Percentiles rank a stretch among this genome's conserved stretches.
Evolutionary conservation across 2,329 filamentous ascomycete species (phyloP).

Genomic region (Xenoacremonium recifei): DNA sequence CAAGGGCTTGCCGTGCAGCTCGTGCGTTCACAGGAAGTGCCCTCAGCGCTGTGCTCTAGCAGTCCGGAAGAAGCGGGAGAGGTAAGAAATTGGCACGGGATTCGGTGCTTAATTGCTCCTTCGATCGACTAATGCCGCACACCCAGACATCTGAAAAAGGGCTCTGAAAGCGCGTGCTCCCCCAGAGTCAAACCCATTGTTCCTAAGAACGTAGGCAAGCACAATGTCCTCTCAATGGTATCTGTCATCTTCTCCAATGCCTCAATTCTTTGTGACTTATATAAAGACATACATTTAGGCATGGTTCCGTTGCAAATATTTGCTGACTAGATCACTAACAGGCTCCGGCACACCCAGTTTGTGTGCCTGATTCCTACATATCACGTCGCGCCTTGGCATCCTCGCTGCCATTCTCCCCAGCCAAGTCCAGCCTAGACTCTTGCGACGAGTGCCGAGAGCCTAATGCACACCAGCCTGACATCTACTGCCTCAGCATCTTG

Average conservation of each 20-base stretch:
- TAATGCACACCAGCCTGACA: slow-evolving; percentile 4
- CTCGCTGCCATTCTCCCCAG: too few relatives aligned
- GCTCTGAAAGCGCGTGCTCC: not conserved
- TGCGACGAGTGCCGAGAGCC: not conserved
- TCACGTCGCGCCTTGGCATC: too few relatives aligned
- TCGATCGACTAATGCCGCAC: too few relatives aligned
- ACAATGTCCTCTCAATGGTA: too few relatives aligned
- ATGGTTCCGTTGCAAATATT: too few relatives aligned
- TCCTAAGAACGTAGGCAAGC: not conserved
- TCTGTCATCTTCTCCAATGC: not conserved
- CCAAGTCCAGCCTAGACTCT: too few relatives aligned
- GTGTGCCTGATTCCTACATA: too few relatives aligned
- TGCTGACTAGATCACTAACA: too few relatives aligned
- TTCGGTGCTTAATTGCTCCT: not conserved
- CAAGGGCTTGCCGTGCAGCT: slow-evolving; percentile 12
- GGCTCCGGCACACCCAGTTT: too few relatives aligned
- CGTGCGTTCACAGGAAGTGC: slow-evolving; percentile 12
- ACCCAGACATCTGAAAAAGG: too few relatives aligned
- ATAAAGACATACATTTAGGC: too few relatives aligned
- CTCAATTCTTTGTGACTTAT: slow-evolving; percentile 1
- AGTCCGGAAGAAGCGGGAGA: slow-evolving; percentile 11
- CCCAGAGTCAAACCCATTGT: not conserved
- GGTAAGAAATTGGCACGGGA: slow-evolving; percentile 2
- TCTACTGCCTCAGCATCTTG: slow-evolving; percentile 14
- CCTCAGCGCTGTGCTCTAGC: slow-evolving; percentile 7